Base-by-base conservation (phyloP, 2,329 filamentous ascomycete species). In the Graphilbum sp. region DNA sequence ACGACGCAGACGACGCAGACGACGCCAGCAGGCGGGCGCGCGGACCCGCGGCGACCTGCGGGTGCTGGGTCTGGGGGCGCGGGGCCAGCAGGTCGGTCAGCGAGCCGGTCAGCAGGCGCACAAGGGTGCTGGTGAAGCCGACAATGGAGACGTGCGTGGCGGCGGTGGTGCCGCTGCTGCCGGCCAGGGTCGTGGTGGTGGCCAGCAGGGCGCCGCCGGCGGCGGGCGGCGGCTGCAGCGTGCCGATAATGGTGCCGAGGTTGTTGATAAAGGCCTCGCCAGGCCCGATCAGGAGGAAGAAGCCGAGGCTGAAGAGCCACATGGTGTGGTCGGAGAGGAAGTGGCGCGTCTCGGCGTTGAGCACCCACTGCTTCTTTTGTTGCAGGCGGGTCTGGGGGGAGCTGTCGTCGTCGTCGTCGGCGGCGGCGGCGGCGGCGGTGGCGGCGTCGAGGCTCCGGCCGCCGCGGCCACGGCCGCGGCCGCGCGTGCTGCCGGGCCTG, bases 251-350 rank as follows among this genome's bases (percentile, higher is more conserved):
- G 19, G 87, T 95, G 27, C 90, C 90, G 10, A 98, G 64, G 50
- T 96, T 98, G 61, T 96, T 98, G 60, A 96, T 86, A 55, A 95
- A 98, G 11, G 88, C 83, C 59, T 98, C 90, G n/a, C 87, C 88
- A 0, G 90, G 88, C 0, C 90, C 90, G 38, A 87, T 83, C 49
- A 94, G 83, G 45, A 96, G 70, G 57, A 96, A 84, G 59, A 98
- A 96, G 17, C 86, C 87, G 1, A 78, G 63, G 0, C 88, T 85
- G 47, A 98, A 79, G 53, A 77, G 82, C 88, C 88, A 98, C 88
- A 96, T 96, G 12, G 86, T 95, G 43, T 72, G 76, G 48, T 98
- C 90, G 19, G 72, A 68, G 10, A 98, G 66, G 55, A 96, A 98
- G 4, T 75, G 67, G 12, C 76, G 68, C 0, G 90, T 96, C 54